Conservation (phyloP, 2,329 filamentous ascomycete genomes). For the Cryphonectria japonica region DNA sequence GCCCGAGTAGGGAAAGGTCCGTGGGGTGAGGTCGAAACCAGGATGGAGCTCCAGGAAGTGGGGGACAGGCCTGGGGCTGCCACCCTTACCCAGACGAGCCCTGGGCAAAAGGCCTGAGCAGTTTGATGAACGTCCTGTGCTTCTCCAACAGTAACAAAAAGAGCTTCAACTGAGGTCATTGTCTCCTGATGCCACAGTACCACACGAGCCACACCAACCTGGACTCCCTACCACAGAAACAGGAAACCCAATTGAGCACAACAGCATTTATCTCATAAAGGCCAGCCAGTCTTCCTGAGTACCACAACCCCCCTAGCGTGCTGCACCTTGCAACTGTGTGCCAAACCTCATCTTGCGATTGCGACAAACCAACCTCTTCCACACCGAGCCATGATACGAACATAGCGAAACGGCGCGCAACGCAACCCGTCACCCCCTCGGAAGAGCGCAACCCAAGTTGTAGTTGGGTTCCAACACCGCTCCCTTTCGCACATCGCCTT, state of each 20-base stretch:
- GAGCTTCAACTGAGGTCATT: neutral
- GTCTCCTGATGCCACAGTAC: neutral
- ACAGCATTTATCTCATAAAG: neutral
- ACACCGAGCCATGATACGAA: slow-evolving; percentile 12
- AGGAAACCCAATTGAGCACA: slow-evolving; percentile 1
- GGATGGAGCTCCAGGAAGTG: slow-evolving; percentile 7
- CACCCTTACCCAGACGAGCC: slow-evolving; percentile 1
- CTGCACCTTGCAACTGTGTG: neutral
- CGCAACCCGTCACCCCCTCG: neutral
- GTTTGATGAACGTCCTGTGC: neutral
- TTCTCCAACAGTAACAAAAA: neutral
- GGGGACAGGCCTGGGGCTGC: neutral
- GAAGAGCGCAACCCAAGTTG: neutral
- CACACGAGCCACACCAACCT: neutral
- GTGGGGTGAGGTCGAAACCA: slow-evolving; percentile 8
- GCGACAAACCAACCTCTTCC: slow-evolving; percentile 3
- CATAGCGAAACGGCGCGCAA: slow-evolving; percentile 8
- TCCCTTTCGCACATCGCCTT: slow-evolving; percentile 11
- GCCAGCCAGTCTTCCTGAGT: neutral
- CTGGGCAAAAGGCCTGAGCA: neutral
- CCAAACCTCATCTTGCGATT: neutral
- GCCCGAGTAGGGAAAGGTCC: slow-evolving; percentile 22
- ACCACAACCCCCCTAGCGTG: neutral
- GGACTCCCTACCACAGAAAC: neutral
- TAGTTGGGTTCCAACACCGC: neutral